phyloP scores from a whole-genome alignment of 192 early-diverging fungal species.

The Pilobolus umbonatus region DNA sequence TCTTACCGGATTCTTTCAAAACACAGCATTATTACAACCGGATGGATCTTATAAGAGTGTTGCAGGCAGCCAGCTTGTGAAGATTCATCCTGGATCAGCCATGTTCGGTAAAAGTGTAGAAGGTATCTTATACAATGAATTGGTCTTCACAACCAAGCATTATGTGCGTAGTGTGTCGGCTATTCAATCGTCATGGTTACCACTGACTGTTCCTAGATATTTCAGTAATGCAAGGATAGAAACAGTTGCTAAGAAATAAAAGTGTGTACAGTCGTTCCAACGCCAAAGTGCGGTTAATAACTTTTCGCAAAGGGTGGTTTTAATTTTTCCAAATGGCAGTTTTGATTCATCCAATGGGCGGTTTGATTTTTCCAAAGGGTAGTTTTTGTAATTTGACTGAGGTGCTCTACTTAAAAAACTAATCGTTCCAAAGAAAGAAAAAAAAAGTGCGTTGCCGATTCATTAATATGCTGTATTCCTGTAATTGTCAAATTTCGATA shows the following conservation, averaged over 20 bases:
- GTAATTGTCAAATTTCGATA: slow-evolving; percentile 2
- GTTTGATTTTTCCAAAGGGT: too few species aligned
- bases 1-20: slow-evolving; percentile 84
- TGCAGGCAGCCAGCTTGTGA: slow-evolving; percentile 62
- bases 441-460: slow-evolving; percentile 1
- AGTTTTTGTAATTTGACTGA: neutral
- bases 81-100: slow-evolving; percentile 85
- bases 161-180: slow-evolving; percentile 83
- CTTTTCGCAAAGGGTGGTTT: too few species aligned
- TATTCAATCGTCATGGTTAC: slow-evolving; percentile 79
- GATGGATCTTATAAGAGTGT: slow-evolving; percentile 83
- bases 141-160: slow-evolving; percentile 85
- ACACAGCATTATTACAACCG: slow-evolving; percentile 81
- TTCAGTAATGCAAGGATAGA: slow-evolving; percentile 35
- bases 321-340: too few species aligned
- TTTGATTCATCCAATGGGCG: too few species aligned
- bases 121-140: slow-evolving; percentile 85
- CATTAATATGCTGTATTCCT: neutral
- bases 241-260: too few species aligned
- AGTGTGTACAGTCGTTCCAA: too few species aligned
- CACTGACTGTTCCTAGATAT: slow-evolving; percentile 74
- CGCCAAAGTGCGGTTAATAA: too few species aligned
- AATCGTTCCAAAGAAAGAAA: neutral
- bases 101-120: slow-evolving; percentile 76
- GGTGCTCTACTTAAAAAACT: neutral